Evolutionary conservation across 2,329 filamentous ascomycete genomes (phyloP), one percentile per base, ranked within the genome.

Genomic region (Colletotrichum coccodes): DNA sequence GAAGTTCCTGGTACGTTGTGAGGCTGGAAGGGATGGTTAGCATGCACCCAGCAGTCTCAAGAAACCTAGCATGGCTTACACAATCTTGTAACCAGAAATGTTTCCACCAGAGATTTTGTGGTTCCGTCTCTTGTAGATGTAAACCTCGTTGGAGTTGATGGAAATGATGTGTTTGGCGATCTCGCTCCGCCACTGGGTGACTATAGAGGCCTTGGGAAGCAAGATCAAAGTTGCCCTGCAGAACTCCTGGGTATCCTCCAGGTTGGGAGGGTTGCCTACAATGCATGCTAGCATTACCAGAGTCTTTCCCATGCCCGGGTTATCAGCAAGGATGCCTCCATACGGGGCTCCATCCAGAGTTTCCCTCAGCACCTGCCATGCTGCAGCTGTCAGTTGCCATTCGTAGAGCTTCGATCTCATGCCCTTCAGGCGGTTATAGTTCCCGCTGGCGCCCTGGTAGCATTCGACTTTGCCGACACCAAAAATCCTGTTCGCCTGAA

Each of bases 231-330:
- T 83, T 0, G 72, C 68, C 0, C 72, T 68, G 77, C 80, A 83
- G 73, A 78, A 85, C 0, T 73, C 65, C 0, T 52, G 28, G 0
- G 53, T 54, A 5, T 85, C 79, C 23, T 84, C 80, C 16, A 80
- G 62, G 1, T 78, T 71, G 0, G 82, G 85, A 0, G 82, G 83
- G 18, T 76, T 81, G 1, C 75, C 78, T 5, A 76, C 68, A 67
- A 81, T 79, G 50, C 75, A 78, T 3, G 78, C 78, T 8, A 81
- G 46, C 1, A 74, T 73, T 72, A 89, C 84, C 3, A 90, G 82
- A 0, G 90, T 92, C 76, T 92, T 92, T 0, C 90, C 90, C 1
- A 91, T 76, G 0, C 90, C 90, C 86, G 91, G 90, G 30, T 85
- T 85, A 72, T 92, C 89, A 0, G 86, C 87, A 0, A 91, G 72